These are phyloP conservation scores for Trichoderma sp. DNA, from an alignment of 2,329 filamentous ascomycete species.

Conservation along the genomic window DNA sequence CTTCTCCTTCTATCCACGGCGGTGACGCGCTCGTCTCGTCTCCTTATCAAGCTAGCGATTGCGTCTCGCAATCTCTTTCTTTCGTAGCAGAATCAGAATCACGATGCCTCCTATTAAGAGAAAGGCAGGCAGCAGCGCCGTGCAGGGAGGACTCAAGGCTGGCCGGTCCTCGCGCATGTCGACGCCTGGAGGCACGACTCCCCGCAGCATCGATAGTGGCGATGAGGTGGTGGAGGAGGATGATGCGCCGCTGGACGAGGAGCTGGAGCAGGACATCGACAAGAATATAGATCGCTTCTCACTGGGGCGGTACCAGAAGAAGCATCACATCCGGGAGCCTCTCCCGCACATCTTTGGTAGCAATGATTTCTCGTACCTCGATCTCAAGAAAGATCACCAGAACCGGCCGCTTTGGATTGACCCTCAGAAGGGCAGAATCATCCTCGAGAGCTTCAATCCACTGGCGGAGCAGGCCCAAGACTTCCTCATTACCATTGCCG, in stretches of 20 bases:
- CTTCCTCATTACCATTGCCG: constrained; percentile 92
- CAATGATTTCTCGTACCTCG: constrained; percentile 76
- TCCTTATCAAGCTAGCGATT: constrained; percentile 2
- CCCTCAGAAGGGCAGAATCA: constrained; percentile 79
- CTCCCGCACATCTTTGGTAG: constrained; percentile 47
- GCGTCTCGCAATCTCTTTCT: constrained; percentile 22
- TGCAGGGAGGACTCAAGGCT: constrained; percentile 51
- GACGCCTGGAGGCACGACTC: constrained; percentile 60
- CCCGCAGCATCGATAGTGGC: constrained; percentile 55
- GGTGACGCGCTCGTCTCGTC: not conserved
- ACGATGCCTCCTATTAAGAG: constrained; percentile 65
- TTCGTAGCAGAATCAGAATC: not conserved
- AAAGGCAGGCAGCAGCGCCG: constrained; percentile 55
- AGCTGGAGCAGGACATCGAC: constrained; percentile 53
- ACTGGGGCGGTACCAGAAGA: constrained; percentile 50
- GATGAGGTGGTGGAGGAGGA: constrained; percentile 51
- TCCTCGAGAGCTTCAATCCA: constrained; percentile 90
- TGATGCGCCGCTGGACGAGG: constrained; percentile 50
- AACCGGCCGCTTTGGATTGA: constrained; percentile 95
- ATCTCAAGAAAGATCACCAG: constrained; percentile 82
- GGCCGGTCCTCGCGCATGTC: constrained; percentile 57
- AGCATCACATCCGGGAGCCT: constrained; percentile 43
- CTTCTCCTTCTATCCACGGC: not conserved
- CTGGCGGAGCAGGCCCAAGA: constrained; percentile 85
- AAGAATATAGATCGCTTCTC: constrained; percentile 62